These are phyloP conservation scores for Hirschfeldia incana DNA, from an alignment of 345 rosid species.

Conservation along the genomic window DNA sequence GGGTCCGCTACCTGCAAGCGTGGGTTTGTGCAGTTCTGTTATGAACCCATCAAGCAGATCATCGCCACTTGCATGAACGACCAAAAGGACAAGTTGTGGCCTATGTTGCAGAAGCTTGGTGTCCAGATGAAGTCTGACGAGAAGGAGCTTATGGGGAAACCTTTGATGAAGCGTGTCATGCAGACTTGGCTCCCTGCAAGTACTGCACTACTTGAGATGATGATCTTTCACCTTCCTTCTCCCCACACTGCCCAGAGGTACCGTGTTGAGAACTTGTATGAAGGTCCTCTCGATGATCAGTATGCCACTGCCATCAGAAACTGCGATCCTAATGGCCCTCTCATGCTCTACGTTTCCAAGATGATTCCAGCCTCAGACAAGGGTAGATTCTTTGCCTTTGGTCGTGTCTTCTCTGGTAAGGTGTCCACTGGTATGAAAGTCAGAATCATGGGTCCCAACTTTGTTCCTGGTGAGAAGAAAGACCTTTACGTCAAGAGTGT, in stretches of 20 bases:
- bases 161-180: background rate
- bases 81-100: background rate
- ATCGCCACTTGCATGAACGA: background rate
- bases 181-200: background rate
- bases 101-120: background rate
- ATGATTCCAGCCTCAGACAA: background rate
- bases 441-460: background rate
- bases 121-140: background rate
- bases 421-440: background rate
- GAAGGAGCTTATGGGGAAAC: background rate
- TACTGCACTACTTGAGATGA: background rate
- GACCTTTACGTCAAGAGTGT: background rate
- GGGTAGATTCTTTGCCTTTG: background rate
- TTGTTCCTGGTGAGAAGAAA: background rate
- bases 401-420: background rate
- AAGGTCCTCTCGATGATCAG: background rate
- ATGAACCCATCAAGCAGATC: background rate
- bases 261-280: background rate
- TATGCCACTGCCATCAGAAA: background rate
- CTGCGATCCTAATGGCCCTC: background rate
- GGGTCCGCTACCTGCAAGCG: background rate
- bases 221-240: background rate
- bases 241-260: background rate
- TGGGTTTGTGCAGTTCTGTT: background rate
- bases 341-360: background rate